These are phyloP conservation scores for Fusarium anguioides DNA, from an alignment of 2,329 filamentous ascomycete genomes.

Conservation along the genomic window DNA sequence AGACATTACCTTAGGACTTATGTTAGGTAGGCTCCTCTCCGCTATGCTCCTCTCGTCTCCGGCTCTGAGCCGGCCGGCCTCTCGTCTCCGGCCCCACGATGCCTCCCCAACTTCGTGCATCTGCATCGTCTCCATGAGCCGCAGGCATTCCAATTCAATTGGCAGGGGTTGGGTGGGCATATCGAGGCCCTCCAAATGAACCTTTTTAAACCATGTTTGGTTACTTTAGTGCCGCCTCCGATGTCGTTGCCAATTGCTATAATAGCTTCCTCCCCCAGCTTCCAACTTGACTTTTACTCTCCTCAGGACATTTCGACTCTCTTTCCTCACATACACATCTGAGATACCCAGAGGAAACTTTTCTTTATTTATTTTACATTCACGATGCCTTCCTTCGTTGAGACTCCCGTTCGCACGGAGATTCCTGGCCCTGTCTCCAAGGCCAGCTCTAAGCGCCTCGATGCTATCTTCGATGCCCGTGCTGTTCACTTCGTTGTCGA, in stretches of 20 bases:
- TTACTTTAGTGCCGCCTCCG: slow-evolving; percentile 29
- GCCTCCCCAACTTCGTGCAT: slow-evolving; percentile 7
- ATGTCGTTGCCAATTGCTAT: slow-evolving; percentile 40
- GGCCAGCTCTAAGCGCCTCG: slow-evolving; percentile 55
- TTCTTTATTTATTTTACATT: slow-evolving; percentile 13
- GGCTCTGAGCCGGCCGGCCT: slow-evolving; percentile 44
- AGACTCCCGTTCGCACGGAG: slow-evolving; percentile 52
- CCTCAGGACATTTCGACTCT: slow-evolving; percentile 32
- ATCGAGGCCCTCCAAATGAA: slow-evolving; percentile 35
- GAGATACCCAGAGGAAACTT: slow-evolving; percentile 31
- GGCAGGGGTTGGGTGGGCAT: slow-evolving; percentile 10
- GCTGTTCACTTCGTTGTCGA: slow-evolving; percentile 65
- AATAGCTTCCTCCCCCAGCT: slow-evolving; percentile 42
- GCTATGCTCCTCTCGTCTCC: slow-evolving; percentile 15
- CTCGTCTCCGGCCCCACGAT: slow-evolving; percentile 45
- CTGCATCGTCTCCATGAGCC: slow-evolving; percentile 35
- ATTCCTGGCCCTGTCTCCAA: slow-evolving; percentile 55
- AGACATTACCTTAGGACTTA: too few species aligned
- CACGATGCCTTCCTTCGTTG: slow-evolving; percentile 50
- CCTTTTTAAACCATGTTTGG: slow-evolving; percentile 21
- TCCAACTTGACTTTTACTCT: slow-evolving; percentile 24
- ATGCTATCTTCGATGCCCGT: slow-evolving; percentile 62
- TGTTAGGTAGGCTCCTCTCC: too few species aligned
- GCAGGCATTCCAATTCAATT: slow-evolving; percentile 21
- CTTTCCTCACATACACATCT: slow-evolving; percentile 21